Evolutionary conservation across 306 rosid species (phyloP).

Genomic region (Carpinus viminea): DNA sequence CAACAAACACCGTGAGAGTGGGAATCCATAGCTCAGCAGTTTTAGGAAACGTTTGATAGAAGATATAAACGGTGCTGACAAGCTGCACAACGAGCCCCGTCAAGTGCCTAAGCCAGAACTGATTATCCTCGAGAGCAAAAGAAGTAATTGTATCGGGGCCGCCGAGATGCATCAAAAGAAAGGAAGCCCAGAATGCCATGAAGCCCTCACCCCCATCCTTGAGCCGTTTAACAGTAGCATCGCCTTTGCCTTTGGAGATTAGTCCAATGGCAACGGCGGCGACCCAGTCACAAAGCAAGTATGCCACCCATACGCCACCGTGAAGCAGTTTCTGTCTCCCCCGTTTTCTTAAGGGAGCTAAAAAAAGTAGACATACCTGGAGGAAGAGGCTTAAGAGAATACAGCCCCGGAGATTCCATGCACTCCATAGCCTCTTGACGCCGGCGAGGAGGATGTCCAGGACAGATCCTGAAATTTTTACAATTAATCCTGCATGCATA

Average conservation of each 20-base stretch:
- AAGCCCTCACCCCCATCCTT: not conserved
- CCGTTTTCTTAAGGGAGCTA: constrained; percentile 17
- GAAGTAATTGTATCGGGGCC: constrained; percentile 42
- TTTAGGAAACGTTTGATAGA: constrained; percentile 4
- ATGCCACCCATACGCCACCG: constrained; percentile 20
- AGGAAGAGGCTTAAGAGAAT: constrained; percentile 21
- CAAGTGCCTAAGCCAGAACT: constrained; percentile 39
- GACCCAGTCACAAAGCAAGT: constrained; percentile 35
- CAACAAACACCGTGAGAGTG: constrained; percentile 16
- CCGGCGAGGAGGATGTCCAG: not conserved
- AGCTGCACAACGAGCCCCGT: constrained; percentile 20
- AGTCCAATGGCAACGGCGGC: constrained; percentile 33
- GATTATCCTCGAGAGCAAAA: constrained; percentile 39
- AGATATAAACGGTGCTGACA: constrained; percentile 12
- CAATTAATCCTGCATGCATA: no score
- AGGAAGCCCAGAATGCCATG: constrained; percentile 34
- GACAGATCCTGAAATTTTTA: no score
- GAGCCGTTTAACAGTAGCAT: no score
- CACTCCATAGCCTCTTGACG: constrained; percentile 4
- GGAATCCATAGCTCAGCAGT: constrained; percentile 13
- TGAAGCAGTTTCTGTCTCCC: constrained; percentile 10
- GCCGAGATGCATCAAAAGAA: constrained; percentile 39
- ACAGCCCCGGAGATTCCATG: constrained; percentile 16
- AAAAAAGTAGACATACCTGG: not conserved
- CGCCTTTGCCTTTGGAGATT: constrained; percentile 20